Evolutionary conservation across 2,329 filamentous ascomycete genomes (phyloP), one percentile per base, ranked within the genome.

Genomic region (Cladorrhinum sp.): DNA sequence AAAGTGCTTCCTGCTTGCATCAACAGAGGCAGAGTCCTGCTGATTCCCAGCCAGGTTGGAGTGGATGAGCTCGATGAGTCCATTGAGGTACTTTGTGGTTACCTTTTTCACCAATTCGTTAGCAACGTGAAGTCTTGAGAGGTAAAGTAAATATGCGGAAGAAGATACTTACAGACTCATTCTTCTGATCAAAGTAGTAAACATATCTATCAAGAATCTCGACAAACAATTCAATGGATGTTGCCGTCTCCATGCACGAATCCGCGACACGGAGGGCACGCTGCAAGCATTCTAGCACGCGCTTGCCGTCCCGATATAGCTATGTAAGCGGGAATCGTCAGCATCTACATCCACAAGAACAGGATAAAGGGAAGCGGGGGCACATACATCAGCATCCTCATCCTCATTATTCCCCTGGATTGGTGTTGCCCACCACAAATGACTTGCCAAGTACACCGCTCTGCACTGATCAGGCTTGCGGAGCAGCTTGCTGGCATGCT

Each of bases 131-230:
- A 7, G 16, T 18, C 18, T 45, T 12, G 8, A 3, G 41, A n/a
- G 41, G 22, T 29, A 10, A 25, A 8, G 7, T 41, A 24, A 13
- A 13, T 10, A 48, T n/a, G 20, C n/a, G 38, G 20, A 32, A 24
- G 18, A 4, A 24, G 12, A 24, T 5, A 71, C 82, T 71, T 73
- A 85, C 95, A 66, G 93, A 93, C 77, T 99, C 95, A 76, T 99
- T 99, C 73, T 96, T 92, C 75, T 99, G 93, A 75, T 99, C 95
- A 78, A 97, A 99, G 79, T 98, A 99, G 76, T 99, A 99, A 57
- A 98, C 93, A 73, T 99, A 99, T 75, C 95, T 87, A 75, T 99
- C 97, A 59, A 99, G 79, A 65, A 99, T 99, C 78, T 99, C 95
- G 60, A 99, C 93, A 76, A 99, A 99, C 53, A 99, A 83, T 77